Evolutionary conservation across 2,329 filamentous ascomycete species (phyloP).

Genomic region (Colletotrichum shisoi): DNA sequence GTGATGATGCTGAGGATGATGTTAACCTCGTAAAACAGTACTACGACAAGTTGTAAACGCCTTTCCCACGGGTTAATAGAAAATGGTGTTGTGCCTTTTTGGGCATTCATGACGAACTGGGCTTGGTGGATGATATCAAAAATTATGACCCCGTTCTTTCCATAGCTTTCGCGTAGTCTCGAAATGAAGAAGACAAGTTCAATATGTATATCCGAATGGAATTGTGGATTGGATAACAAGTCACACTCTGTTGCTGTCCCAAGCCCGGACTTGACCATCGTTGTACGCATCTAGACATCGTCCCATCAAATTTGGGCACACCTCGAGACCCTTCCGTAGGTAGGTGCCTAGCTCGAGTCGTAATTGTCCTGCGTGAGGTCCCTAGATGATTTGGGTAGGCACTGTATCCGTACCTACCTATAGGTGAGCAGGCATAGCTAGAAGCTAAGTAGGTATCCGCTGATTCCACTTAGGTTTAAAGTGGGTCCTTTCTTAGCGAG

Average conservation of each 20-base stretch:
- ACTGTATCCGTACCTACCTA: too few relatives aligned
- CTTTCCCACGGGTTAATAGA: constrained; percentile 56
- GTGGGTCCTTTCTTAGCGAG: constrained; percentile 31
- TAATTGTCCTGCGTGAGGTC: too few relatives aligned
- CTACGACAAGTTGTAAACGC: constrained; percentile 96
- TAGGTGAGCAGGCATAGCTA: too few relatives aligned
- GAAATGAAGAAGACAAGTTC: constrained; percentile 38
- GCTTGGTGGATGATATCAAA: constrained; percentile 47
- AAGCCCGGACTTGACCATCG: too few relatives aligned
- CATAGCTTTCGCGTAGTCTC: constrained; percentile 40
- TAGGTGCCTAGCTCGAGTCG: neutral
- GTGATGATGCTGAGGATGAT: constrained; percentile 40
- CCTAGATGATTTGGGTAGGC: too few relatives aligned
- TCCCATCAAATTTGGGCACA: neutral
- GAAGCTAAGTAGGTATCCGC: neutral
- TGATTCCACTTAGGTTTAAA: constrained; percentile 36
- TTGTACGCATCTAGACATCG: too few relatives aligned
- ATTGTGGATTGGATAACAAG: neutral
- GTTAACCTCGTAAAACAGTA: constrained; percentile 65
- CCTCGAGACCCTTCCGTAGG: neutral
- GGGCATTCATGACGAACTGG: constrained; percentile 54
- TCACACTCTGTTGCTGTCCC: too few relatives aligned
- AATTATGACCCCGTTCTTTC: constrained; percentile 42
- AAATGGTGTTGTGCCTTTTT: constrained; percentile 55
- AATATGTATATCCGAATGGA: constrained; percentile 12